Conservation (phyloP, 2,329 filamentous ascomycete genomes). For the Apiospora aurea region DNA sequence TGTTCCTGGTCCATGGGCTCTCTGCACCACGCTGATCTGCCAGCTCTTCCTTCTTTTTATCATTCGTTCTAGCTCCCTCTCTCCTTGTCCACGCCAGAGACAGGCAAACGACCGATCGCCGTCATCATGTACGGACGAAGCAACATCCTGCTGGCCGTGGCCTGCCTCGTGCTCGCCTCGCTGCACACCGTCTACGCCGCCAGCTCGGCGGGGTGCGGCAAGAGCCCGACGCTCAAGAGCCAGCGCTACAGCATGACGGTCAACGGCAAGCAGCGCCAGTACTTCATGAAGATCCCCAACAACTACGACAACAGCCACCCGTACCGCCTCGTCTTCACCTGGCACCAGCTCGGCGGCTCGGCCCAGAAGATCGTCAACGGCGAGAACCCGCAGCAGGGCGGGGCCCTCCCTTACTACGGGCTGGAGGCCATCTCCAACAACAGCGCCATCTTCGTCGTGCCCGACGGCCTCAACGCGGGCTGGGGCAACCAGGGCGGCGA, state of each 20-base stretch:
- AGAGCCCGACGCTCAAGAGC: conserved; percentile 33
- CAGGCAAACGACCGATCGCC: neutral
- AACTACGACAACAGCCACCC: conserved; percentile 45
- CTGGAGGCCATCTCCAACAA: conserved; percentile 38
- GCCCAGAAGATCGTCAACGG: conserved; percentile 42
- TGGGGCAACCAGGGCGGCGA: conserved; percentile 47
- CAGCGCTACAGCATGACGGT: conserved; percentile 36
- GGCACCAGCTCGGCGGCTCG: conserved; percentile 46
- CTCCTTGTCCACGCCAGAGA: too few species aligned
- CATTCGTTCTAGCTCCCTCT: too few species aligned
- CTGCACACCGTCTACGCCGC: conserved; percentile 25
- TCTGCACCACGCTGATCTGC: neutral
- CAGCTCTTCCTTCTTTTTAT: neutral
- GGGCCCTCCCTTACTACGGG: conserved; percentile 43
- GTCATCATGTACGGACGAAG: conserved; percentile 16
- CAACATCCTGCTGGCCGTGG: conserved; percentile 15
- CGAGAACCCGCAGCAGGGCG: conserved; percentile 30
- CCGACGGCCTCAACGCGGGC: conserved; percentile 42
- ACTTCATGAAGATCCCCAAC: conserved; percentile 41
- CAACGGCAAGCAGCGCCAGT: conserved; percentile 43
- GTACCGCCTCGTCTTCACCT: conserved; percentile 47
- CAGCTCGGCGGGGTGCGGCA: conserved; percentile 37
- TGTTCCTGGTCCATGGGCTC: neutral
- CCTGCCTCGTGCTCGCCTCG: conserved; percentile 23
- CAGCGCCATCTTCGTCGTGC: conserved; percentile 45